Evolutionary conservation across 2,329 filamentous ascomycete genomes (phyloP).

Genomic region (Fusarium brevicatenulatum): DNA sequence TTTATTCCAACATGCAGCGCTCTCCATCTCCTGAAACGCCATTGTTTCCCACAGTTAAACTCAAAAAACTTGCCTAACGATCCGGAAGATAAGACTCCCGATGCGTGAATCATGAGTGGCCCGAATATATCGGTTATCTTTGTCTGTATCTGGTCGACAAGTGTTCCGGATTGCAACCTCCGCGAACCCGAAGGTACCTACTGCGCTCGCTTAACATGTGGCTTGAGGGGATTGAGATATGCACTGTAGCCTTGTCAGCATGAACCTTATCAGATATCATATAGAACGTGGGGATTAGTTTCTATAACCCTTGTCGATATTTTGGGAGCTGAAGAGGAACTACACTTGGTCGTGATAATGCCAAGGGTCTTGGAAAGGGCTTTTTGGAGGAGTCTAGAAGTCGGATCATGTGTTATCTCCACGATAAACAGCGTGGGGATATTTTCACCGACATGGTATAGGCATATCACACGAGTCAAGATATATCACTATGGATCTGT

Average conservation of each 20-base stretch:
- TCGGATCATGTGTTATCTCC: not conserved
- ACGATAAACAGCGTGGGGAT: not conserved
- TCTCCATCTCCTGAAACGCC: not conserved
- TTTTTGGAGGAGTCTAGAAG: not conserved
- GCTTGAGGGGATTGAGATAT: not conserved
- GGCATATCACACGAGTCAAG: not conserved
- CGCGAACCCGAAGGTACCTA: too few relatives aligned
- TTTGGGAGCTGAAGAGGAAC: not conserved
- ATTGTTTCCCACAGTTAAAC: not conserved
- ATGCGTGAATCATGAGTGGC: not conserved
- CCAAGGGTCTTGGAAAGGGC: not conserved
- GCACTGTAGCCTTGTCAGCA: not conserved
- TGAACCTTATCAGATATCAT: not conserved
- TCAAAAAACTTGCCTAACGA: not conserved
- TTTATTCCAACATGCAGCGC: not conserved
- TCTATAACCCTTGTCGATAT: not conserved
- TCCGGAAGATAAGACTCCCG: not conserved
- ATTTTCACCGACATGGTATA: too few relatives aligned
- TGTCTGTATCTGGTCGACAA: not conserved
- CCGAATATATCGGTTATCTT: not conserved
- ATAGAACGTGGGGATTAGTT: not conserved
- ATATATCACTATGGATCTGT: not conserved
- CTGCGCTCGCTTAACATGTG: not conserved
- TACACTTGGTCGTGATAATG: not conserved
- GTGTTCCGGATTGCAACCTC: not conserved